These are phyloP conservation scores for Talaromyces stipitatus DNA, from an alignment of 495 filamentous ascomycete species.

Conservation along the genomic window DNA sequence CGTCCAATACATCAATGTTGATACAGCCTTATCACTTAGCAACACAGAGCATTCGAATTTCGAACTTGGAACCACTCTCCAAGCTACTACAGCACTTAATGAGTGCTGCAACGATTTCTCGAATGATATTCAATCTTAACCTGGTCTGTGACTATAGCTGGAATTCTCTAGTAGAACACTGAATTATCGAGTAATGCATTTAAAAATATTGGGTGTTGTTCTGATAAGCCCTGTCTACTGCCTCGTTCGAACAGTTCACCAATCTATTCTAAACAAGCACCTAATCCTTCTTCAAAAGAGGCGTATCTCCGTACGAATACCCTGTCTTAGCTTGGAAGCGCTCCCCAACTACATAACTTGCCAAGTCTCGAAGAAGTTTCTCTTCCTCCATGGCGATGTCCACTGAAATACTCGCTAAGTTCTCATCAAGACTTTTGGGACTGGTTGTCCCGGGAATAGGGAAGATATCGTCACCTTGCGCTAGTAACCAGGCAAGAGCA, in stretches of 20 bases:
- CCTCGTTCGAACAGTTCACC: too few relatives aligned
- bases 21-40: not conserved
- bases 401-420: slow-evolving; percentile 17
- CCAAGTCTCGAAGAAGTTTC: slow-evolving; percentile 7
- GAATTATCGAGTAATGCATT: too few relatives aligned
- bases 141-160: too few relatives aligned
- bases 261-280: too few relatives aligned
- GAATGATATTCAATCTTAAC: too few relatives aligned
- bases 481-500: slow-evolving; percentile 58
- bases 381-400: slow-evolving; percentile 11
- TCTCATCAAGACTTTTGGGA: slow-evolving; percentile 48
- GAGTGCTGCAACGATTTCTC: too few relatives aligned
- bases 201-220: too few relatives aligned
- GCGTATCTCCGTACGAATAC: slow-evolving; percentile 19
- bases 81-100: not conserved
- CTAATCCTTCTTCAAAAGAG: slow-evolving; percentile 3
- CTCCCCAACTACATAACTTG: slow-evolving; percentile 7
- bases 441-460: slow-evolving; percentile 53
- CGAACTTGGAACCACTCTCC: not conserved
- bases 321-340: slow-evolving; percentile 16
- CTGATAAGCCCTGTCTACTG: too few relatives aligned
- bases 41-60: not conserved
- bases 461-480: slow-evolving; percentile 49
- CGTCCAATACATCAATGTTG: not conserved
- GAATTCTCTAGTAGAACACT: too few relatives aligned